A percentile compares a stretch with the other conserved stretches of the same genome.
These are phyloP conservation scores for Axilococcus clingmanii DNA, from an alignment of 139 green algal species.

Conservation along the genomic window DNA sequence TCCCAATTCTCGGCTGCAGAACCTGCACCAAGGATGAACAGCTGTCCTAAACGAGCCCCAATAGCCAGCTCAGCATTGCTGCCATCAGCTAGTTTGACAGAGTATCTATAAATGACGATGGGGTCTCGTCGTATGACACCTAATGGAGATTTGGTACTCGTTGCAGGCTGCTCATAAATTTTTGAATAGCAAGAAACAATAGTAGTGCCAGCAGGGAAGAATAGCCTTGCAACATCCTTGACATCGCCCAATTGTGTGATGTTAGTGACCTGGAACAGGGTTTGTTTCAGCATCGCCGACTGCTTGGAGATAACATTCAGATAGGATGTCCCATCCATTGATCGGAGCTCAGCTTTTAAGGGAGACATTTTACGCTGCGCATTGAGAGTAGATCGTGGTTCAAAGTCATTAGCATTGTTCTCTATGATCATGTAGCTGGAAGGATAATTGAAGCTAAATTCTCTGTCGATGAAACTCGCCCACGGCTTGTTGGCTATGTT, in stretches of 20 bases:
- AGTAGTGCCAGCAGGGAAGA: constrained; percentile 15
- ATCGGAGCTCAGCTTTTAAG: constrained; percentile 13
- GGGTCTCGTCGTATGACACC: constrained; percentile 23
- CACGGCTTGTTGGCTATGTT: too few relatives aligned
- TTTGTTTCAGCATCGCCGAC: constrained; percentile 3
- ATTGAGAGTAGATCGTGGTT: too few relatives aligned
- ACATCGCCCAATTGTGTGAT: constrained; percentile 19
- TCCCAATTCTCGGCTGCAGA: not conserved
- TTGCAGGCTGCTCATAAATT: constrained; percentile 7
- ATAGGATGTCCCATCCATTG: constrained; percentile 1
- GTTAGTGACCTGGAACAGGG: constrained; percentile 17
- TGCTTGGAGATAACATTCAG: constrained; percentile 17
- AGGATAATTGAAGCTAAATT: too few relatives aligned
- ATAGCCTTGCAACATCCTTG: constrained; percentile 14
- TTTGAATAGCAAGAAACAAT: not conserved
- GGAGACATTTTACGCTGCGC: constrained; percentile 12
- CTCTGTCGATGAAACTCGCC: too few relatives aligned
- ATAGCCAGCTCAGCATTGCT: constrained; percentile 6
- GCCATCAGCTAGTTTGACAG: constrained; percentile 2
- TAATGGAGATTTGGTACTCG: constrained; percentile 17
- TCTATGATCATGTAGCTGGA: too few relatives aligned
- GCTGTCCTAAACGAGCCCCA: constrained; percentile 12
- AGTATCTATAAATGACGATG: constrained; percentile 20
- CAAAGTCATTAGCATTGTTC: too few relatives aligned
- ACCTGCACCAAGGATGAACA: constrained; percentile 14